Base-by-base conservation (phyloP, 2,329 filamentous ascomycete genomes). In the Sordariomycetes sp. region DNA sequence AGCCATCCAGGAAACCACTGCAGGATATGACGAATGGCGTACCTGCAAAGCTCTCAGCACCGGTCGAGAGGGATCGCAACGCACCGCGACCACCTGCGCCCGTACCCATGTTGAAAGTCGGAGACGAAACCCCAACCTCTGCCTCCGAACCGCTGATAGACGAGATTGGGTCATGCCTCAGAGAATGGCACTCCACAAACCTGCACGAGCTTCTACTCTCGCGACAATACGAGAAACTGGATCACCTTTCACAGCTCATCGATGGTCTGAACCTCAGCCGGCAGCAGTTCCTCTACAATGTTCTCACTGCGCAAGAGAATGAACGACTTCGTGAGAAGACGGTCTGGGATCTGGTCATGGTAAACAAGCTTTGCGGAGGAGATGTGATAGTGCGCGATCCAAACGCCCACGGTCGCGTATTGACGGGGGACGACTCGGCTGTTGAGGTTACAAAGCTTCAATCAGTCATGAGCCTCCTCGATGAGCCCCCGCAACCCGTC, bases 161-260 rank as follows among this genome's bases (percentile, higher is more conserved):
- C 58, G 92, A 98, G 57, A 96, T 98, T 47, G 88, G 92, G 11
- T 95, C 88, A 4, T 98, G 92, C 54, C 63, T 98, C 42, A 78
- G 92, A 46, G 92, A 98, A 70, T 98, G 92, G 93, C 90, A 98
- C 61, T 94, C 92, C 15, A 94, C 88, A 14, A 93, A 95, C 52
- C 70, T 98, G 12, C 93, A 98, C 60, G 86, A 94, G 53, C 69
- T 96, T 17, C 71, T 98, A 2, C 72, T 98, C 8, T 78, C 79
- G 15, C 75, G 86, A 39, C 79, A 88, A 53, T 98, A 98, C 58
- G 64, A 72, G 32, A 74, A 80, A 35, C 66, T 98, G 36, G 86
- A 94, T 47, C 78, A 82, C 42, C 78, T 96, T 53, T 84, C 86
- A 2, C 72, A 74, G 37, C 70, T 96, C 35, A 83, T 95, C 29